These are phyloP conservation scores for Postia placenta DNA, from an alignment of 768 basidiomycete genomes.

Conservation along the genomic window DNA sequence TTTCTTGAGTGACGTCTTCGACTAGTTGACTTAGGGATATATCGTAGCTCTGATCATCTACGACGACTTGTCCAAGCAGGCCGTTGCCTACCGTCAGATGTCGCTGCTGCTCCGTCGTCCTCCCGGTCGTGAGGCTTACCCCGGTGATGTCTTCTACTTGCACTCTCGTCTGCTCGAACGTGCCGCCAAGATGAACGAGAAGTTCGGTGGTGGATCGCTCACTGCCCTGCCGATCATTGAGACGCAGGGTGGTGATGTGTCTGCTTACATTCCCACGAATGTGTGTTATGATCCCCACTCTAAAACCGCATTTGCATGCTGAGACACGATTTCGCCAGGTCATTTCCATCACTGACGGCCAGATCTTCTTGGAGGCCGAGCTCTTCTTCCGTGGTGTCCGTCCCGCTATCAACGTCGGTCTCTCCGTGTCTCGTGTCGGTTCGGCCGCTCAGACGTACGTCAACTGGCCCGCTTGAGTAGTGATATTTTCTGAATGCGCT, in stretches of 20 bases:
- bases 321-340: conserved; percentile 47
- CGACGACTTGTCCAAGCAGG: conserved; percentile 99
- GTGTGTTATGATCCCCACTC: conserved; percentile 34
- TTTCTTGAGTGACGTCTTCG: conserved; percentile 37
- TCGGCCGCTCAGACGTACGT: conserved; percentile 98
- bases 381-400: conserved; percentile 99
- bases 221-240: conserved; percentile 99
- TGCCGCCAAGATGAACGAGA: conserved; percentile 99
- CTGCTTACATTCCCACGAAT: conserved; percentile 96
- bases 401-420: conserved; percentile 99
- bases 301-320: conserved; percentile 2
- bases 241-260: conserved; percentile 99
- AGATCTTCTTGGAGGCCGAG: conserved; percentile 99
- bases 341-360: conserved; percentile 99
- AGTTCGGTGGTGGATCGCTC: conserved; percentile 96
- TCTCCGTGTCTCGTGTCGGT: conserved; percentile 99
- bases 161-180: conserved; percentile 99
- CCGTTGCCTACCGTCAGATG: conserved; percentile 99
- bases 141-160: conserved; percentile 99
- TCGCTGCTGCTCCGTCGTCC: conserved; percentile 99
- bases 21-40: background rate
- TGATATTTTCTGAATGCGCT: conserved; percentile 3
- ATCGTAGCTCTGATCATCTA: conserved; percentile 88
- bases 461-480: background rate
- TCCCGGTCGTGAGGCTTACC: conserved; percentile 99